A percentile compares a stretch with the other conserved stretches of the same genome.
phyloP scores from a whole-genome alignment of 2,329 filamentous ascomycete species.

The Cordyceps farinosa region DNA sequence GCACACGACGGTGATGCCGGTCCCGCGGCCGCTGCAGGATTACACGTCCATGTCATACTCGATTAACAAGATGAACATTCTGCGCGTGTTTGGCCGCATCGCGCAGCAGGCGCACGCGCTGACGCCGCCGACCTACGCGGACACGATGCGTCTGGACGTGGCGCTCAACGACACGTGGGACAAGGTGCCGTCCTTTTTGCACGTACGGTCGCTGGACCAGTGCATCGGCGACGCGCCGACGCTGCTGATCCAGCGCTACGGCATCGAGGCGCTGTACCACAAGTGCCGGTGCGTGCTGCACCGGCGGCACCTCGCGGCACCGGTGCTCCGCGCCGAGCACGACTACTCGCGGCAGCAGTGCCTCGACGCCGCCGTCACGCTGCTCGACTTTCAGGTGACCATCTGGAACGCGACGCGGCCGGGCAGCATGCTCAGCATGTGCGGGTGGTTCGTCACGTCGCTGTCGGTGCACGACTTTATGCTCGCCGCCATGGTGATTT shows the following conservation, averaged over 20 bases:
- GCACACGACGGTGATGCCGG: constrained; percentile 51
- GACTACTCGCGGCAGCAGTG: constrained; percentile 51
- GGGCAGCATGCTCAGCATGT: constrained; percentile 49
- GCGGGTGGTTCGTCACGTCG: constrained; percentile 56
- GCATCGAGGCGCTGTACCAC: constrained; percentile 49
- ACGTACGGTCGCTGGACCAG: constrained; percentile 45
- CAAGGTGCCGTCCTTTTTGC: constrained; percentile 46
- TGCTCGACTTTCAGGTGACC: constrained; percentile 46
- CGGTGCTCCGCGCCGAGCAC: constrained; percentile 41
- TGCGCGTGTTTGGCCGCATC: constrained; percentile 47
- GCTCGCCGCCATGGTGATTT: constrained; percentile 58
- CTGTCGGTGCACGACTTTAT: constrained; percentile 59
- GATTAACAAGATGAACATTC: constrained; percentile 48
- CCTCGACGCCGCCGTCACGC: constrained; percentile 44
- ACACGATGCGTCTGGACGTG: constrained; percentile 47
- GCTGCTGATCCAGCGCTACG: constrained; percentile 51
- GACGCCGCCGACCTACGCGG: constrained; percentile 43
- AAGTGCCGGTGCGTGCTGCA: constrained; percentile 56
- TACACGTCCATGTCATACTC: constrained; percentile 57
- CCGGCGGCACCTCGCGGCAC: constrained; percentile 48
- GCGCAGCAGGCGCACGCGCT: constrained; percentile 49
- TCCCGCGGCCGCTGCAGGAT: constrained; percentile 53
- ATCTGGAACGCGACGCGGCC: constrained; percentile 50
- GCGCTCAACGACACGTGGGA: constrained; percentile 44
- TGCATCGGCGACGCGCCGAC: constrained; percentile 45